Conservation (phyloP, 1,284 basidiomycete genomes). For the Trichosporon faecale region DNA sequence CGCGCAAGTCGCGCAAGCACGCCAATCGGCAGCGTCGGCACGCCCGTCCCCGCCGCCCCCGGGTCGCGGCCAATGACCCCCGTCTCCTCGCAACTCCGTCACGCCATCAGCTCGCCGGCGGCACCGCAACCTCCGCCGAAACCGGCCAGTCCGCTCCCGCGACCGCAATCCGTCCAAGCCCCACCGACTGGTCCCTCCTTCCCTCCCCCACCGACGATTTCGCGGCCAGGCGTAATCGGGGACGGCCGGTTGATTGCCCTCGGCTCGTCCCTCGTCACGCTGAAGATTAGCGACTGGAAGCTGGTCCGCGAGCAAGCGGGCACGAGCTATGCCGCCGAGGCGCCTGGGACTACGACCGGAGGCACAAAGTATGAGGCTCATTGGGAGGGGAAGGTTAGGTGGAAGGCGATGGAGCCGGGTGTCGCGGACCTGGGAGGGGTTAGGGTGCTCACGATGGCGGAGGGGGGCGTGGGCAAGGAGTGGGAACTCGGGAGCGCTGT, state of each 20-base stretch:
- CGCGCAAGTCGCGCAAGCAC: conserved; percentile 6
- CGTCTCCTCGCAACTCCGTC: conserved; percentile 37
- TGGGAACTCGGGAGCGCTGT: conserved; percentile 31
- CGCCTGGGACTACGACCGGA: conserved; percentile 20
- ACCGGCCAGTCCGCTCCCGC: background rate
- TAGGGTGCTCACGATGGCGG: conserved; percentile 32
- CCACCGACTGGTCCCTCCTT: background rate
- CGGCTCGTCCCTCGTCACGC: conserved; percentile 29
- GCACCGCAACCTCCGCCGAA: conserved; percentile 13
- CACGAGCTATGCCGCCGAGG: conserved; percentile 34
- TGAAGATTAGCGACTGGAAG: conserved; percentile 17
- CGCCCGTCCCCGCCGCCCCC: conserved; percentile 25
- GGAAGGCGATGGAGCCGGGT: conserved; percentile 36
- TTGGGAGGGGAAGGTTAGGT: conserved; percentile 30
- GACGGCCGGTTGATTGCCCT: conserved; percentile 25
- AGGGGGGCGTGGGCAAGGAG: conserved; percentile 27
- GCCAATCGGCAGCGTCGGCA: background rate
- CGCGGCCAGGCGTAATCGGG: conserved; percentile 9
- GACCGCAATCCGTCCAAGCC: background rate
- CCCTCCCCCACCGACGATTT: conserved; percentile 1
- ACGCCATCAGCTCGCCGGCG: conserved; percentile 30
- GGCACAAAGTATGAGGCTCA: conserved; percentile 31
- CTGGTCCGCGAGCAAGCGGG: conserved; percentile 30
- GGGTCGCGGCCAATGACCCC: conserved; percentile 40
- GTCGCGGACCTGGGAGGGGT: conserved; percentile 41